A percentile compares a stretch with the other conserved stretches of the same genome.
Evolutionary conservation across 805 yeast genomes (phyloP).

Genomic region (Cyberlindnera mrakii): DNA sequence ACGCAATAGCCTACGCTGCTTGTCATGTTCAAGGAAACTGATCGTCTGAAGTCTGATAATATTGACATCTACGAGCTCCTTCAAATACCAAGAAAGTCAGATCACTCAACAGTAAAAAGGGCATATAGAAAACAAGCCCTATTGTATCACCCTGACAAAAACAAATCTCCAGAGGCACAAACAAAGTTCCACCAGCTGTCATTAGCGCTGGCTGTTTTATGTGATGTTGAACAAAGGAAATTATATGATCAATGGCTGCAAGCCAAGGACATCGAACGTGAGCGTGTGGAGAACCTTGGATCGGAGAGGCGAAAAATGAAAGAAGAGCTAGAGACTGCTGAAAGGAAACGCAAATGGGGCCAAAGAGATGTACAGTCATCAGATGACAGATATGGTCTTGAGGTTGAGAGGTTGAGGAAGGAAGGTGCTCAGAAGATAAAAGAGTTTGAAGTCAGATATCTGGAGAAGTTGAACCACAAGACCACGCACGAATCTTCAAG

Average conservation of each 20-base stretch:
- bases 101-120: constrained; percentile 61
- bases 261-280: constrained; percentile 3
- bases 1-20: no score
- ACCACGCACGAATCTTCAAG: not conserved
- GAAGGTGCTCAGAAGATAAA: constrained; percentile 20
- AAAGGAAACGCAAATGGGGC: constrained; percentile 13
- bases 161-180: constrained; percentile 78
- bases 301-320: constrained; percentile 16
- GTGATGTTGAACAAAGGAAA: constrained; percentile 75
- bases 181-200: constrained; percentile 86
- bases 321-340: constrained; percentile 20
- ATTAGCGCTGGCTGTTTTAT: constrained; percentile 74
- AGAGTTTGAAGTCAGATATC: constrained; percentile 10
- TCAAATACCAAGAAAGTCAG: constrained; percentile 57
- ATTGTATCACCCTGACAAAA: constrained; percentile 78
- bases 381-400: constrained; percentile 5
- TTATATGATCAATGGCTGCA: constrained; percentile 51
- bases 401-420: constrained; percentile 18
- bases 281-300: constrained; percentile 10
- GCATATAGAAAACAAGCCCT: constrained; percentile 78
- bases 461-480: constrained; percentile 4
- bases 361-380: constrained; percentile 7
- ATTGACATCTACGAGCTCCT: constrained; percentile 49
- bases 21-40: constrained; percentile 14
- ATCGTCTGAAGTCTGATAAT: constrained; percentile 10